Conservation (phyloP, 2,329 filamentous ascomycete species). For the Ceratocystis colombiana region DNA sequence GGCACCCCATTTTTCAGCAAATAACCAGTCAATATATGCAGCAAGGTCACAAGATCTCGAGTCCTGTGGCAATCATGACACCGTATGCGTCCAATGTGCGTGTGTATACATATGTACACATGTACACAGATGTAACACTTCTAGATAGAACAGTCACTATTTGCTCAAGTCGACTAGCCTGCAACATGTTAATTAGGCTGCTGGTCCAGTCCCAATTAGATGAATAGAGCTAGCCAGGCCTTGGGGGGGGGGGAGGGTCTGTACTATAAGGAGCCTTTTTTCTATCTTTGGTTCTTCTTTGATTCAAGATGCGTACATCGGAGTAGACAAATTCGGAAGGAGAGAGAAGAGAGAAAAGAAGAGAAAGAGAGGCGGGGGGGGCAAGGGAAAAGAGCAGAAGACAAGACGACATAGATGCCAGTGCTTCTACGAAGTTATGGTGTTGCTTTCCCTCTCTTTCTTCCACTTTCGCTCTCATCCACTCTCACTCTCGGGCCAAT, state of each 20-base stretch:
- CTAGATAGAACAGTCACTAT: neutral
- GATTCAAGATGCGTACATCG: no score
- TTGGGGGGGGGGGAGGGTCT: no score
- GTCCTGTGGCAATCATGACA: slow-evolving; percentile 5
- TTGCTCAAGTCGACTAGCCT: no score
- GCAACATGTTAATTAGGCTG: no score
- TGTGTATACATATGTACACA: neutral
- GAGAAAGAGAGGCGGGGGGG: neutral
- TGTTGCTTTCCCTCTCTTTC: neutral
- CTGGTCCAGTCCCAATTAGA: no score
- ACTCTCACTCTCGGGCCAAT: neutral
- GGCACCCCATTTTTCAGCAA: neutral
- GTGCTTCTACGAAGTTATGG: neutral
- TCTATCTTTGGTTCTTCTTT: no score
- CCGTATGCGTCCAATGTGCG: neutral
- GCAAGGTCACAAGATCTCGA: neutral
- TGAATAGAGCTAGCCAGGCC: no score
- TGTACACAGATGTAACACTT: neutral
- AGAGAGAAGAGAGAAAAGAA: neutral
- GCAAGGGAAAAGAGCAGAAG: neutral
- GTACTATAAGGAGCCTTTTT: no score
- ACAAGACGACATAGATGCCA: neutral
- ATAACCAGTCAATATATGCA: neutral
- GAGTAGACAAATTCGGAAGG: neutral
- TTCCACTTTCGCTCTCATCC: neutral